Percentiles rank a stretch among this genome's conserved stretches.
phyloP scores from a whole-genome alignment of 2,329 filamentous ascomycete genomes.

The Diaporthe citriasiana region DNA sequence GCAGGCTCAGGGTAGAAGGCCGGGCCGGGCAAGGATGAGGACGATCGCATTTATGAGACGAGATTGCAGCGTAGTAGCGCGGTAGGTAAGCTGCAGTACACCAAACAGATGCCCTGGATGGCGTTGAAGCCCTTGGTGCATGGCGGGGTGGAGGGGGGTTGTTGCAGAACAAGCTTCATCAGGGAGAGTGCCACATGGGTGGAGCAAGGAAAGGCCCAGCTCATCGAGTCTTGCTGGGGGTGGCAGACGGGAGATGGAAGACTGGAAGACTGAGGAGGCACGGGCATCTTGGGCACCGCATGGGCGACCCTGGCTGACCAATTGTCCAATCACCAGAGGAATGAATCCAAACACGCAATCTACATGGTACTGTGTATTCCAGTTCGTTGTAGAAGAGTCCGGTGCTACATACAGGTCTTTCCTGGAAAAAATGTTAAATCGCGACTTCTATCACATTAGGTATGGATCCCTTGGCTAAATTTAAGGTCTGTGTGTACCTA shows the following conservation, averaged over 20 bases:
- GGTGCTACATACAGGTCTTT: no score
- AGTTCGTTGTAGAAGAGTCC: no score
- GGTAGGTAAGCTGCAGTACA: not conserved
- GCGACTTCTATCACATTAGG: no score
- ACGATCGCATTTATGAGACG: slow-evolving; percentile 9
- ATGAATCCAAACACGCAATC: not conserved
- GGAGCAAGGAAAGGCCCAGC: slow-evolving; percentile 22
- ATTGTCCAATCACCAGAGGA: not conserved
- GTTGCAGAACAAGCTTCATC: slow-evolving; percentile 26
- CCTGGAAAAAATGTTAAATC: no score
- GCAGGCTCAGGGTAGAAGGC: not conserved
- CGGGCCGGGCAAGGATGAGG: slow-evolving; percentile 15
- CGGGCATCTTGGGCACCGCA: not conserved
- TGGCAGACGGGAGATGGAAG: not conserved
- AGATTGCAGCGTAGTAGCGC: slow-evolving; percentile 16
- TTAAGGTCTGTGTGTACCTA: no score
- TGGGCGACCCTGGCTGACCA: not conserved
- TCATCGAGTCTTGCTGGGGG: not conserved
- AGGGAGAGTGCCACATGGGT: slow-evolving; percentile 10
- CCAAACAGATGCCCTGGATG: not conserved
- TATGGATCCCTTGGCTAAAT: no score
- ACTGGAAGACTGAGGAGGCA: not conserved
- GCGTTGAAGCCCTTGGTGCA: not conserved
- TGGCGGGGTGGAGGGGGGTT: not conserved
- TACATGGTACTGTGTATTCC: no score